These are phyloP conservation scores for Neoscytalidium dimidiatum DNA, from an alignment of 2,329 filamentous ascomycete genomes.

Conservation along the genomic window DNA sequence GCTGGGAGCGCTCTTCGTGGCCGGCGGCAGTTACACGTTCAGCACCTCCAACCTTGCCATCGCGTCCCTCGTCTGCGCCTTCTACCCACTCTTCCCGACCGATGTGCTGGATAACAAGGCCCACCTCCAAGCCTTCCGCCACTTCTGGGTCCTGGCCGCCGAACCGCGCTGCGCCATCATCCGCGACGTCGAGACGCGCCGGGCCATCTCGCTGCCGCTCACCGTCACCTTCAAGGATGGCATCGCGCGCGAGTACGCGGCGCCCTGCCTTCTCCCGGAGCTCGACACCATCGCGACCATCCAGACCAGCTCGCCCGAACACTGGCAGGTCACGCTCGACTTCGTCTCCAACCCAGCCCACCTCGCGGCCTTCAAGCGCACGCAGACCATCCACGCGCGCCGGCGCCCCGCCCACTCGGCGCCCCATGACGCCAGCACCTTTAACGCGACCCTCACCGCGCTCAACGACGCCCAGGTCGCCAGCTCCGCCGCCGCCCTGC, in stretches of 20 bases:
- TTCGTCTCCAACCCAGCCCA: slow-evolving; percentile 66
- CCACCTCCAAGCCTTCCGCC: slow-evolving; percentile 92
- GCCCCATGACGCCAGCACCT: slow-evolving; percentile 55
- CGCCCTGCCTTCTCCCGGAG: slow-evolving; percentile 65
- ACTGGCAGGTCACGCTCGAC: slow-evolving; percentile 81
- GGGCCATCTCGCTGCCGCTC: slow-evolving; percentile 74
- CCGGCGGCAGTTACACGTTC: slow-evolving; percentile 89
- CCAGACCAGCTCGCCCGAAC: slow-evolving; percentile 64
- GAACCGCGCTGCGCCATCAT: slow-evolving; percentile 87
- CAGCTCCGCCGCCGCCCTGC: background rate
- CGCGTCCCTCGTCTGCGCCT: slow-evolving; percentile 81
- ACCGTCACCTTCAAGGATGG: slow-evolving; percentile 60
- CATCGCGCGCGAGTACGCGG: slow-evolving; percentile 38
- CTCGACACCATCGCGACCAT: slow-evolving; percentile 64
- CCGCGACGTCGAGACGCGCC: slow-evolving; percentile 81
- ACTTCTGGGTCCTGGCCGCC: slow-evolving; percentile 93
- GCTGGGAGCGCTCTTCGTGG: slow-evolving; percentile 86
- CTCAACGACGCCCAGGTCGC: slow-evolving; percentile 62
- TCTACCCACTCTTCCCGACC: slow-evolving; percentile 90
- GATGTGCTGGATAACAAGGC: slow-evolving; percentile 91
- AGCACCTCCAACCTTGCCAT: slow-evolving; percentile 85
- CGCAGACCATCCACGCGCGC: slow-evolving; percentile 74
- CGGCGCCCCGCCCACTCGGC: slow-evolving; percentile 62
- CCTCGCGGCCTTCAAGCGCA: slow-evolving; percentile 62
- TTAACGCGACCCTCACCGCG: slow-evolving; percentile 73